Percentiles rank a stretch among this genome's conserved stretches.
These are phyloP conservation scores for Pseudogymnoascus sp. DNA, from an alignment of 2,329 filamentous ascomycete genomes.

Conservation along the genomic window DNA sequence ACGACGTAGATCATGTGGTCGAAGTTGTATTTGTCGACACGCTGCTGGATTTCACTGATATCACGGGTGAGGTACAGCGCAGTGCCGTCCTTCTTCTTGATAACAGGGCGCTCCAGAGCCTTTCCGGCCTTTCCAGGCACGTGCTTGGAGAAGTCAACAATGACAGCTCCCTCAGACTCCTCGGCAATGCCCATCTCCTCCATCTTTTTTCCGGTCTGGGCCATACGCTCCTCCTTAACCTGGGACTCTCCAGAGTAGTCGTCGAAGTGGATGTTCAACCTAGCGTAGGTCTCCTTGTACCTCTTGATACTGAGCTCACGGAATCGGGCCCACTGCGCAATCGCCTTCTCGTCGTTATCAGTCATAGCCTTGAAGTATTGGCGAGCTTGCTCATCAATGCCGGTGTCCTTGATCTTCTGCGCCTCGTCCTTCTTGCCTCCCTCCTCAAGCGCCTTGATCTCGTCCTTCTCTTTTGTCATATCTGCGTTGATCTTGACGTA, in stretches of 20 bases:
- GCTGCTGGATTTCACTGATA: conserved; percentile 64
- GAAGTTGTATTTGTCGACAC: conserved; percentile 56
- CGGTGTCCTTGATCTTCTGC: conserved; percentile 42
- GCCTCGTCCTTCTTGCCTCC: conserved; percentile 39
- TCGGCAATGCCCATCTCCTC: conserved; percentile 57
- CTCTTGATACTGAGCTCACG: conserved; percentile 59
- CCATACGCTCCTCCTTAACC: conserved; percentile 60
- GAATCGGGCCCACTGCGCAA: conserved; percentile 58
- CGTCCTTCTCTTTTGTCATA: conserved; percentile 56
- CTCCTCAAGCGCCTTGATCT: conserved; percentile 48
- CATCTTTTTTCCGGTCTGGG: conserved; percentile 52
- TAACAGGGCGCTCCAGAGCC: conserved; percentile 61
- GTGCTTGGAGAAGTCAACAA: conserved; percentile 65
- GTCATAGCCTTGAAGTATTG: conserved; percentile 65
- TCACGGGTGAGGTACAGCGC: conserved; percentile 73
- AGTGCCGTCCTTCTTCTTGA: conserved; percentile 67
- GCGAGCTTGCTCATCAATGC: conserved; percentile 67
- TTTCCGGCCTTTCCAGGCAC: conserved; percentile 60
- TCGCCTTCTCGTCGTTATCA: conserved; percentile 53
- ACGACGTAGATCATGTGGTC: conserved; percentile 79
- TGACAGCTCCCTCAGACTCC: conserved; percentile 63
- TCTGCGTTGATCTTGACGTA: conserved; percentile 68
- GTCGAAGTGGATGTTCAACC: conserved; percentile 65
- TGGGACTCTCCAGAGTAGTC: conserved; percentile 68
- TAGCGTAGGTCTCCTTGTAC: conserved; percentile 61